Evolutionary conservation across 2,329 filamentous ascomycete species (phyloP).

Genomic region (Stagonosporopsis cucurbitacearum): DNA sequence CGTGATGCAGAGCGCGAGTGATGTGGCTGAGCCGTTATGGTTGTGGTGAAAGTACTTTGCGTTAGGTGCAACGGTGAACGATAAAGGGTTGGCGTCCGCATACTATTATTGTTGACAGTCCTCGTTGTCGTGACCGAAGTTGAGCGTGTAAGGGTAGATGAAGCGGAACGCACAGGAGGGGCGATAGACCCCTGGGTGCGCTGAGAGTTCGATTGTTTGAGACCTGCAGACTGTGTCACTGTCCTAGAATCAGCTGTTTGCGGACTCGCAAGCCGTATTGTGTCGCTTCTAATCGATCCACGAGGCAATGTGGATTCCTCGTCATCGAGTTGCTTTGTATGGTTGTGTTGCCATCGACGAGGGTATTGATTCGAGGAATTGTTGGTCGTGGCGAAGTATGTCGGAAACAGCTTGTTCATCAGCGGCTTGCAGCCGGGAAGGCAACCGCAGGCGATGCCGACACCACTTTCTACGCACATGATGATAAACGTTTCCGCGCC

Average conservation of each 20-base stretch:
- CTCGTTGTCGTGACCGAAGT: not conserved
- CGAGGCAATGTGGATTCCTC: constrained; percentile 2
- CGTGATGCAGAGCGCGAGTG: constrained; percentile 7
- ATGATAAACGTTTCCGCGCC: constrained; percentile 37
- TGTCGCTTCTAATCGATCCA: constrained; percentile 1
- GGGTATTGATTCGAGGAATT: constrained; percentile 6
- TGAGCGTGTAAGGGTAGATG: not conserved
- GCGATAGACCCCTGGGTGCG: not conserved
- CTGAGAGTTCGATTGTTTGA: not conserved
- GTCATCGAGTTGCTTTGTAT: constrained; percentile 9
- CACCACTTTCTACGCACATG: constrained; percentile 35
- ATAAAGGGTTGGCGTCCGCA: not conserved
- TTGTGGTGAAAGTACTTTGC: constrained; percentile 10
- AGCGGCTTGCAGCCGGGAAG: constrained; percentile 44
- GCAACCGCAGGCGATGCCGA: constrained; percentile 43
- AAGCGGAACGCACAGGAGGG: not conserved
- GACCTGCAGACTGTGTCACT: not conserved
- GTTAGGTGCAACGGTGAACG: not conserved
- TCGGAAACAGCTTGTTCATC: constrained; percentile 34
- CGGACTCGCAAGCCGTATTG: not conserved
- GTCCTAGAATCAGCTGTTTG: not conserved
- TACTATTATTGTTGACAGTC: constrained; percentile 1
- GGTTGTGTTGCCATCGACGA: constrained; percentile 11
- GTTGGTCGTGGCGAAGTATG: constrained; percentile 29
- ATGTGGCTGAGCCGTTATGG: constrained; percentile 9